Percentiles rank a stretch among this genome's conserved stretches.
phyloP scores from a whole-genome alignment of 2,329 filamentous ascomycete genomes.

The Alternaria sp. region DNA sequence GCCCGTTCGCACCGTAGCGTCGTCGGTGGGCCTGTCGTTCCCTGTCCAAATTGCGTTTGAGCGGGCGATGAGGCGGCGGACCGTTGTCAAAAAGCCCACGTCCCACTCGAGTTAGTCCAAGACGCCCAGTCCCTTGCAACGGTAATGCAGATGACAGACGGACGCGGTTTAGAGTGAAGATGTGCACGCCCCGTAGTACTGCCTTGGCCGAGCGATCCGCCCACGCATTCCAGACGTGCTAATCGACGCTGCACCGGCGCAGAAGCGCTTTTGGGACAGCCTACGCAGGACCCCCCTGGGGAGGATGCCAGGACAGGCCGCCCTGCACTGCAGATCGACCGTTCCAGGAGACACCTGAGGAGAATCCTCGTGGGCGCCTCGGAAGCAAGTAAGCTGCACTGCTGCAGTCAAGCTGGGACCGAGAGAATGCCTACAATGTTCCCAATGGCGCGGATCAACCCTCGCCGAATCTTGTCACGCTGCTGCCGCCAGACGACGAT shows the following conservation, averaged over 20 bases:
- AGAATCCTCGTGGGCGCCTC: slow-evolving; percentile 29
- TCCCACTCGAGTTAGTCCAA: slow-evolving; percentile 42
- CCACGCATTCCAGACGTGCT: slow-evolving; percentile 44
- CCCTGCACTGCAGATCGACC: slow-evolving; percentile 54
- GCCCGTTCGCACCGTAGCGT: slow-evolving; percentile 46
- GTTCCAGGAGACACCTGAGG: slow-evolving; percentile 39
- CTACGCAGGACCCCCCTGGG: slow-evolving; percentile 28
- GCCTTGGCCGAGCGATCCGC: slow-evolving; percentile 51
- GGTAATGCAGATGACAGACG: slow-evolving; percentile 53
- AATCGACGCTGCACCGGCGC: slow-evolving; percentile 52
- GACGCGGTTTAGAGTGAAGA: slow-evolving; percentile 42
- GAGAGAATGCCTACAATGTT: slow-evolving; percentile 17
- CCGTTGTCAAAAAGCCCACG: slow-evolving; percentile 49
- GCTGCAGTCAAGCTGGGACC: slow-evolving; percentile 22
- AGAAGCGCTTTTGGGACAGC: slow-evolving; percentile 51
- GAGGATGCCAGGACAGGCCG: slow-evolving; percentile 50
- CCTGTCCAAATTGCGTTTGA: slow-evolving; percentile 50
- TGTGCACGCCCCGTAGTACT: slow-evolving; percentile 46
- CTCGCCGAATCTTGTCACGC: slow-evolving; percentile 22
- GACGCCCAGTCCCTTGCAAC: slow-evolving; percentile 48
- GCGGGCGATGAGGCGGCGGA: slow-evolving; percentile 49
- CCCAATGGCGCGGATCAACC: slow-evolving; percentile 34
- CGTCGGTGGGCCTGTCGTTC: slow-evolving; percentile 42
- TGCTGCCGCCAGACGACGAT: slow-evolving; percentile 21
- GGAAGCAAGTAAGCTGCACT: slow-evolving; percentile 40